Percentiles rank a stretch among this genome's conserved stretches.
These are phyloP conservation scores for Trichosporon sp. DNA, from an alignment of 1,284 basidiomycete species.

Conservation along the genomic window DNA sequence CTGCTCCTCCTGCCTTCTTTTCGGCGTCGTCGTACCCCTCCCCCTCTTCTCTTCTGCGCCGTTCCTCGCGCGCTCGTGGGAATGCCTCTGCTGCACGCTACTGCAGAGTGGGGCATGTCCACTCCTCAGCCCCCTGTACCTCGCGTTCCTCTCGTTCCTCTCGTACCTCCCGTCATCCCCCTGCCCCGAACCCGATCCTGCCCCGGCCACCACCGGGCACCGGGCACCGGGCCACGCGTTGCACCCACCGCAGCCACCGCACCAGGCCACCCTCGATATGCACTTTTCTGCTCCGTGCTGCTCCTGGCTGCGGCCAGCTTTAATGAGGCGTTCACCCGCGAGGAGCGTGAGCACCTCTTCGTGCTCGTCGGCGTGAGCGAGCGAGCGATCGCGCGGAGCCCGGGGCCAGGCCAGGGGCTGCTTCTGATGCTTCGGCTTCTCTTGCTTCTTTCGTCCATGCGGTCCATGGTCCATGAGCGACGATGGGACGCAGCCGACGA, in stretches of 20 bases:
- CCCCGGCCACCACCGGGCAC: no score
- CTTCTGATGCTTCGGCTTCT: slow-evolving; percentile 1
- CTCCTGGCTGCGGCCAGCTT: background rate
- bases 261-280: background rate
- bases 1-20: background rate
- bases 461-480: background rate
- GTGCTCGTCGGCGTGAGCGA: background rate
- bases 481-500: background rate
- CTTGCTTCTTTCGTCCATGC: background rate
- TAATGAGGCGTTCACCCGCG: background rate
- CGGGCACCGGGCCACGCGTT: background rate
- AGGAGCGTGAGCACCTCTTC: background rate
- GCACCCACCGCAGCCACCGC: background rate
- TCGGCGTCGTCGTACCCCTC: background rate
- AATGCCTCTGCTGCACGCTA: background rate
- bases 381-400: background rate
- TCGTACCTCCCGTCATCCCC: background rate
- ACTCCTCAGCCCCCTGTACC: background rate
- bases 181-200: background rate
- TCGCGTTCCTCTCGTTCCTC: background rate
- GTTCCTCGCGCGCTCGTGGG: background rate
- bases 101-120: background rate
- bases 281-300: background rate
- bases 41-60: background rate
- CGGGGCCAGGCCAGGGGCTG: background rate